Conservation (phyloP, 1,284 basidiomycete genomes). For the Phellinidium pouzarii region DNA sequence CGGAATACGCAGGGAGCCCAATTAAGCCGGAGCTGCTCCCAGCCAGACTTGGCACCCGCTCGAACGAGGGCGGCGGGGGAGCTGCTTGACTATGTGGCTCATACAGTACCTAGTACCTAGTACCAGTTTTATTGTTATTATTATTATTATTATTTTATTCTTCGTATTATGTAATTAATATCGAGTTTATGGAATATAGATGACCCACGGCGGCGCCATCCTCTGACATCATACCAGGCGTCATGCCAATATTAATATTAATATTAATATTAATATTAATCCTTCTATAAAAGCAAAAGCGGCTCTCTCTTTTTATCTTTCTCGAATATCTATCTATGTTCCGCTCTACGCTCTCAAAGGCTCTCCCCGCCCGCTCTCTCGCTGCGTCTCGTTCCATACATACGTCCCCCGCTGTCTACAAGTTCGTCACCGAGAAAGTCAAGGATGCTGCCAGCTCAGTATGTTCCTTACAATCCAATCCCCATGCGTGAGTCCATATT, state of each 20-base stretch:
- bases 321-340: conserved; percentile 20
- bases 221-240: neutral
- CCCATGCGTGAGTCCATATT: neutral
- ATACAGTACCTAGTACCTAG: conserved; percentile 36
- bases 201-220: neutral
- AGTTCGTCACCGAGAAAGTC: conserved; percentile 58
- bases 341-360: conserved; percentile 22
- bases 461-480: no score
- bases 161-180: neutral
- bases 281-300: no score
- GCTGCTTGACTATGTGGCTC: conserved; percentile 72
- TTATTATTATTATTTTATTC: neutral
- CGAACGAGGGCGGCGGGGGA: conserved; percentile 39
- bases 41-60: conserved; percentile 34
- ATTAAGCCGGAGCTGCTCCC: conserved; percentile 75
- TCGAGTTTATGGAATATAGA: neutral
- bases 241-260: no score
- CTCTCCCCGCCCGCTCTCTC: conserved; percentile 20
- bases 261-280: no score
- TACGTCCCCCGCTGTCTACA: conserved; percentile 37
- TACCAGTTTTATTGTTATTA: neutral
- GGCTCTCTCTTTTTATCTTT: neutral
- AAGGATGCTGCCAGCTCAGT: conserved; percentile 55
- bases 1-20: conserved; percentile 50
- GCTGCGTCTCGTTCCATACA: conserved; percentile 37